Base-by-base conservation (phyloP, 371 early-diverging fungal species). In the Catenaria anguillulae region DNA sequence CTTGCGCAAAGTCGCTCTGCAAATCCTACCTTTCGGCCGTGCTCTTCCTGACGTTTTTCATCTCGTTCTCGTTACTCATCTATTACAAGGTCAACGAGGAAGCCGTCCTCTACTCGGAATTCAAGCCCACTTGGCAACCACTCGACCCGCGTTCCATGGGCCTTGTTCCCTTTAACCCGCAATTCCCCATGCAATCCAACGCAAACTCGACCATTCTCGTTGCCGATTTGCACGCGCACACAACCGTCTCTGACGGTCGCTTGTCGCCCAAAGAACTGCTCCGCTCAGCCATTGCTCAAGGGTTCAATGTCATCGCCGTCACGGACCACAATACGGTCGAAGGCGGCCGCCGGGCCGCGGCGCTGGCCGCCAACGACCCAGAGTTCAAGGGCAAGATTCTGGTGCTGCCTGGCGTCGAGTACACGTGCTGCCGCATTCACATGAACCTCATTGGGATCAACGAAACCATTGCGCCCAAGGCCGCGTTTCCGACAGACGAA, bases 381-480 rank as follows among this genome's bases (percentile, higher is more conserved):
- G 50, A 82, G 43, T 81, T 78, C 37, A 66, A 72, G n/a, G 76
- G 74, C 60, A 60, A 73, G 10, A 82, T 86, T 48, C 77, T 79
- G 0, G 82, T 86, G 1, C 84, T 86, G 26, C 83, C 87, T 0
- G 86, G 77, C 24, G 83, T 85, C 77, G 87, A 87, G 64, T 81
- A 85, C 58, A 71, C 78, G 19, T 82, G 81, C 50, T 87, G 87
- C 66, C 77, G 87, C 0, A 75, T 87, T 29, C 88, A 87, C 64
- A 84, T 87, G 88, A 83, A 84, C 61, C 73, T 87, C 35, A 75
- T 87, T 33, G 82, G 80, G n/a, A 83, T 87, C 54, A 85, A 83
- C 62, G 76, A 80, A 63, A 77, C 83, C 0, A 70, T 87, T 24
- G 73, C 78, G 0, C 66, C 77, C 37, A 76, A 69, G 15, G 72